These are phyloP conservation scores for Coemansia sp. DNA, from an alignment of 192 early-diverging fungal genomes.

Conservation along the genomic window DNA sequence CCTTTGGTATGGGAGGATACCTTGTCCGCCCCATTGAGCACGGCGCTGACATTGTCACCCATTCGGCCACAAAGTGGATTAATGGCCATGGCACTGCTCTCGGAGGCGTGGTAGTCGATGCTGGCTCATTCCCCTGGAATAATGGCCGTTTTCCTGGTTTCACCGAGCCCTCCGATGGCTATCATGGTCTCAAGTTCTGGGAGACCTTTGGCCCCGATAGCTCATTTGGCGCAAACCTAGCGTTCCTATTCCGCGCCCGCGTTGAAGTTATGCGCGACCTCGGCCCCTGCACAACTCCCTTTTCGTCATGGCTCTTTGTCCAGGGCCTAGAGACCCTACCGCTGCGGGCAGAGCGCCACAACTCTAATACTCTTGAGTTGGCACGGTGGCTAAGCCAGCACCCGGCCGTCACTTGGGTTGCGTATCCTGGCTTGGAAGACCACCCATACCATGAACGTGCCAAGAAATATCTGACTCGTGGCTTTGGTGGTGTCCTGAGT, in stretches of 20 bases:
- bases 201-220: constrained; percentile 77
- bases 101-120: constrained; percentile 87
- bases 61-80: constrained; percentile 94
- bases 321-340: constrained; percentile 92
- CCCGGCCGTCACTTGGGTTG: constrained; percentile 79
- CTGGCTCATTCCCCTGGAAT: constrained; percentile 85
- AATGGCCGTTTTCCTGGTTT: constrained; percentile 87
- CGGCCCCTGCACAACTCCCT: constrained; percentile 82
- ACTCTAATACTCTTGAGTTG: constrained; percentile 73
- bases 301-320: constrained; percentile 81
- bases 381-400: constrained; percentile 76
- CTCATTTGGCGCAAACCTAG: constrained; percentile 56
- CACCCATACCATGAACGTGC: constrained; percentile 80
- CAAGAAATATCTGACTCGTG: constrained; percentile 76
- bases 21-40: constrained; percentile 82
- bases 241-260: constrained; percentile 75
- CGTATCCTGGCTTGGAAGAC: constrained; percentile 78
- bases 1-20: constrained; percentile 90
- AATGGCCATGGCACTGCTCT: constrained; percentile 89
- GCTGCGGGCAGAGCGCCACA: constrained; percentile 82
- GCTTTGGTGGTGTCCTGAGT: constrained; percentile 85
- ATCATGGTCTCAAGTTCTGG: constrained; percentile 87
- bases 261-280: constrained; percentile 85
- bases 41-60: constrained; percentile 94
- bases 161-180: constrained; percentile 72